Evolutionary conservation across 225 moss, liverwort and hornwort genomes (phyloP).

Genomic region (Sphagnum tenellum): DNA sequence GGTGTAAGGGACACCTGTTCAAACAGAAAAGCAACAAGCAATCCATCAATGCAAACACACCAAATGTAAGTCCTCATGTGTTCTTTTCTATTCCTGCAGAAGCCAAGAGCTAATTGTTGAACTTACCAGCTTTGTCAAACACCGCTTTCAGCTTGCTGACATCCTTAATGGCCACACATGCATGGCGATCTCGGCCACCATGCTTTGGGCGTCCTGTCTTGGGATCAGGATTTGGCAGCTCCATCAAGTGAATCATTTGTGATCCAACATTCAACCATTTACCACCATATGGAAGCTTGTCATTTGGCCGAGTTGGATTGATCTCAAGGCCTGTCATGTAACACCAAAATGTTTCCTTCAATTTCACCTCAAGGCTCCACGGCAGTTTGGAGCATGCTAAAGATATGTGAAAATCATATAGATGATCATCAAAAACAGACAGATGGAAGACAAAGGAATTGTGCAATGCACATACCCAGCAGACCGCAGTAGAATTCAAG

Average conservation of each 20-base stretch:
- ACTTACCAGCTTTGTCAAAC: constrained; percentile 75
- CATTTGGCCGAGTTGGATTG: constrained; percentile 63
- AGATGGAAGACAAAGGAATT: background rate
- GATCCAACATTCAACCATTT: constrained; percentile 89
- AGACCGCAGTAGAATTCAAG: constrained; percentile 82
- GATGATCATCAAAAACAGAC: too few relatives aligned
- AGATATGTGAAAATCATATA: too few relatives aligned
- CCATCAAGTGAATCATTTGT: constrained; percentile 99
- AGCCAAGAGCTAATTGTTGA: background rate
- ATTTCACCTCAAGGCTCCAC: too few relatives aligned
- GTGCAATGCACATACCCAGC: constrained; percentile 42
- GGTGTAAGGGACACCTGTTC: constrained; percentile 56
- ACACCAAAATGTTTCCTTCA: background rate
- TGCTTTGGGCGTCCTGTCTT: constrained; percentile 73
- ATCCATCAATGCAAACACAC: too few relatives aligned
- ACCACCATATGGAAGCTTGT: constrained; percentile 79
- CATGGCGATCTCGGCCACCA: constrained; percentile 94
- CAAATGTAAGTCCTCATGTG: background rate
- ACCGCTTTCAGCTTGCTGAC: constrained; percentile 52
- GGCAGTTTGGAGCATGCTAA: too few relatives aligned
- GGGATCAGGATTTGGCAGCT: constrained; percentile 90
- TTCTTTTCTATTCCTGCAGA: background rate
- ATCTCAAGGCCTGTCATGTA: constrained; percentile 56
- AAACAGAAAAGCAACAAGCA: constrained; percentile 2
- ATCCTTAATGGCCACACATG: constrained; percentile 75